Evolutionary conservation across 108 stramenopile genomes (phyloP).

Genomic region (Stephanodiscus minutulus): DNA sequence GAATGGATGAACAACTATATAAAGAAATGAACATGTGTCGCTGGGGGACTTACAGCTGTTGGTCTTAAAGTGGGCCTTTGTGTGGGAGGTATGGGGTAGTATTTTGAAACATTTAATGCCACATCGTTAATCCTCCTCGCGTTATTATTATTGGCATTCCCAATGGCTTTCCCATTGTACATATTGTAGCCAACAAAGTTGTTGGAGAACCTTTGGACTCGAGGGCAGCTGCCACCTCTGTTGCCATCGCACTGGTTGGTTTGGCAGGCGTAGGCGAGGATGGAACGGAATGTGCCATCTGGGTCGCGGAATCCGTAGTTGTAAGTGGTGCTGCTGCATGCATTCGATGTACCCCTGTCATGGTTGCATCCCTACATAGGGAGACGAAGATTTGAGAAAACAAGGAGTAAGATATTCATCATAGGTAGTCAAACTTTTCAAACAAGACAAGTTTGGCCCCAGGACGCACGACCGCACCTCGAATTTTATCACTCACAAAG

Average conservation of each 20-base stretch:
- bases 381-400: neutral
- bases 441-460: too few relatives aligned
- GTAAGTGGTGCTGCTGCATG: neutral
- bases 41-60: too few relatives aligned
- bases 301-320: conserved; percentile 23
- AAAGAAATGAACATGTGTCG: too few relatives aligned
- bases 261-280: conserved; percentile 15
- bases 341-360: conserved; percentile 14
- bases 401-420: too few relatives aligned
- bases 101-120: too few relatives aligned
- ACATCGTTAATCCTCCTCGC: conserved; percentile 1
- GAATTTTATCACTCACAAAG: too few relatives aligned
- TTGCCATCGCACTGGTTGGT: conserved; percentile 7
- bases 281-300: conserved; percentile 1
- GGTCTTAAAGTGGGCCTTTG: too few relatives aligned
- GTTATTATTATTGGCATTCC: neutral
- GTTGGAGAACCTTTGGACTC: conserved; percentile 30
- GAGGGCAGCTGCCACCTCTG: neutral
- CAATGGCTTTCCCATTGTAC: neutral
- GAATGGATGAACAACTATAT: too few relatives aligned
- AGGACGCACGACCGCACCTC: neutral
- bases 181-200: neutral
- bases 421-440: too few relatives aligned
- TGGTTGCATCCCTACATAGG: conserved; percentile 22
- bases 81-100: too few relatives aligned